Evolutionary conservation across 768 basidiomycete genomes (phyloP), one percentile per base, ranked within the genome.

Genomic region (Dacryopinax primogenitus): DNA sequence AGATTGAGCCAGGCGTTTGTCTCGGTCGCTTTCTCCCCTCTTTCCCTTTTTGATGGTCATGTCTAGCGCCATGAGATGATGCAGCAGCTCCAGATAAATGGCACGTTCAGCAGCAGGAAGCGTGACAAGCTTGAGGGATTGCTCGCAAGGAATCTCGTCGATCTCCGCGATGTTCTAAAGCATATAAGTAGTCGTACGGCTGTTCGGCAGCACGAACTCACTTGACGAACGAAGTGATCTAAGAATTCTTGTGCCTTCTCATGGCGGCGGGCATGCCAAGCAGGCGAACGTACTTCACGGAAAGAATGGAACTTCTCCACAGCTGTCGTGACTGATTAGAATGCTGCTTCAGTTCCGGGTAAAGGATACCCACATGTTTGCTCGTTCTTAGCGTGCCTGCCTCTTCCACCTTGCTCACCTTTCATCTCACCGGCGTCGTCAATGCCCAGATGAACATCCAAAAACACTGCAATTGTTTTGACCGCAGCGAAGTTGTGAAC

Each of bases 221-320:
- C 90, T 82, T 92, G 90, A 69, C 90, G 84, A 68, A 92, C 89
- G 69, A 88, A 92, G 58, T 80, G 85, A 69, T 92, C 80, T 44
- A 92, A 73, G 79, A 92, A 94, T 28, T 76, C 74, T 72, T 96
- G 94, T 1, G 90, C 94, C 13, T 92, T 74, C 64, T 82, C 77
- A 72, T 92, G 86, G 18, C 94, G 86, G 70, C 91, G 87, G 0
- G 85, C 85, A 71, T 96, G 93, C 94, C 94, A 97, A 69, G 92
- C 88, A 37, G 87, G 74, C 41, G 86, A 92, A 71, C 90, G 92
- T 12, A 92, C 88, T 71, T 97, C 94, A 28, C 93, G 86, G 86
- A 92, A 97, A 1, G 93, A 93, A 73, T 96, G 92, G 81, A 97
- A 97, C 68, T 85, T 84, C 74, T 97, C 94, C 63, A 88, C 92